phyloP scores from a whole-genome alignment of 768 basidiomycete species.

The Boletus pseudo-olivaceus region DNA sequence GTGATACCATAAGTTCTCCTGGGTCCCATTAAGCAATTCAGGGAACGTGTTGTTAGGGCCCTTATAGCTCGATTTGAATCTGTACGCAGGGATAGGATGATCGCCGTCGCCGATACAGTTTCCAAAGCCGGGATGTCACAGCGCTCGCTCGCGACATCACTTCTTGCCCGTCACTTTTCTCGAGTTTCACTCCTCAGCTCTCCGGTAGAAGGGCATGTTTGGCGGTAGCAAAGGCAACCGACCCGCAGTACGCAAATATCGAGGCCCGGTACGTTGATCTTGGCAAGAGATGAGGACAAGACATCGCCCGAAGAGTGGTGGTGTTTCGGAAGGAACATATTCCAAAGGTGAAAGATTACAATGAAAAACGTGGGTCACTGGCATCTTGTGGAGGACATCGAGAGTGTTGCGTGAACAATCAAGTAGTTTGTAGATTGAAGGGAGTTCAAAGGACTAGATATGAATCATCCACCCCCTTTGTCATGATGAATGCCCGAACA shows the following conservation, averaged over 20 bases:
- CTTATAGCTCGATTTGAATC: background rate
- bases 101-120: background rate
- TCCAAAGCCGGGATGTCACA: conserved; percentile 2
- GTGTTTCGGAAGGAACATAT: conserved; percentile 2
- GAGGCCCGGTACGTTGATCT: too few species aligned
- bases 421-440: too few species aligned
- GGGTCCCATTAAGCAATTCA: background rate
- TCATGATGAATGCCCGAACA: background rate
- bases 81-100: conserved; percentile 6
- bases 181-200: background rate
- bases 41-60: background rate
- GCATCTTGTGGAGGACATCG: conserved; percentile 7
- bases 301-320: too few species aligned
- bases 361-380: conserved; percentile 1
- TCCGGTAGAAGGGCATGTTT: conserved; percentile 2
- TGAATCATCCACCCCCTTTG: background rate
- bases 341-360: background rate
- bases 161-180: conserved; percentile 1
- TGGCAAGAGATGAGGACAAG: too few species aligned
- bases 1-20: background rate
- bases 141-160: background rate
- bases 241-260: background rate
- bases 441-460: background rate
- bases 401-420: conserved; percentile 1
- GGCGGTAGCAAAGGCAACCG: background rate